These are phyloP conservation scores for Xylariaceae sp. DNA, from an alignment of 2,329 filamentous ascomycete genomes.

Conservation along the genomic window DNA sequence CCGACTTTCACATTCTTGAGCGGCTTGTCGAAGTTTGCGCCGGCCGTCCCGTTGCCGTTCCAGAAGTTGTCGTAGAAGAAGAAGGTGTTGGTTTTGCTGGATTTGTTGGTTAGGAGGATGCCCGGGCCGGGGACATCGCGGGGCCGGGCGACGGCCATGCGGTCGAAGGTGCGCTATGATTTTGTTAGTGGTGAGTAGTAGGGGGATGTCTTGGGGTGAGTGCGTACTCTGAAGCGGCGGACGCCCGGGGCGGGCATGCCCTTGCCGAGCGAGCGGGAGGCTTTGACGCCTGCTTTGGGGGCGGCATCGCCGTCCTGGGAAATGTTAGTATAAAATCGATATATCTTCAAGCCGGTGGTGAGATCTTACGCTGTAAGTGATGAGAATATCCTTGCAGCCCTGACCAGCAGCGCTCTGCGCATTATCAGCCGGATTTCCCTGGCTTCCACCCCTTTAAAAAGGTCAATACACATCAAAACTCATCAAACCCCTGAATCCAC, in stretches of 20 bases:
- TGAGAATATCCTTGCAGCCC: slow-evolving; percentile 37
- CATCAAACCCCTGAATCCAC: background rate
- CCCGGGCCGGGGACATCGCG: slow-evolving; percentile 27
- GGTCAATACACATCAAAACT: slow-evolving; percentile 3
- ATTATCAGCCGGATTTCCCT: slow-evolving; percentile 34
- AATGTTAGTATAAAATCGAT: background rate
- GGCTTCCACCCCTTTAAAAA: slow-evolving; percentile 26
- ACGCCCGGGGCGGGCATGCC: background rate
- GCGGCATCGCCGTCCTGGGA: slow-evolving; percentile 23
- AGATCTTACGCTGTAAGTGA: slow-evolving; percentile 34
- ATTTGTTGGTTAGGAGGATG: slow-evolving; percentile 36
- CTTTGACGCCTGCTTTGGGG: slow-evolving; percentile 7
- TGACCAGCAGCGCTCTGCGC: slow-evolving; percentile 35
- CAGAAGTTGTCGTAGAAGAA: slow-evolving; percentile 40
- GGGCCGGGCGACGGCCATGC: no score
- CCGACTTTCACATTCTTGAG: slow-evolving; percentile 32
- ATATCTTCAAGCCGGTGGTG: no score
- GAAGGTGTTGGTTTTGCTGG: slow-evolving; percentile 31
- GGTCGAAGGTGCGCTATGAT: no score
- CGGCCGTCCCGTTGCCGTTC: slow-evolving; percentile 37
- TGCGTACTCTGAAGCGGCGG: no score
- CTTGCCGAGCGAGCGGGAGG: background rate
- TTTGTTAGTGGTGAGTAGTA: no score
- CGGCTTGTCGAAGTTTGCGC: slow-evolving; percentile 38
- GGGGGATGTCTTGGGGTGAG: no score